Conservation (phyloP, 805 yeast genomes). For the Lipomyces kockii region DNA sequence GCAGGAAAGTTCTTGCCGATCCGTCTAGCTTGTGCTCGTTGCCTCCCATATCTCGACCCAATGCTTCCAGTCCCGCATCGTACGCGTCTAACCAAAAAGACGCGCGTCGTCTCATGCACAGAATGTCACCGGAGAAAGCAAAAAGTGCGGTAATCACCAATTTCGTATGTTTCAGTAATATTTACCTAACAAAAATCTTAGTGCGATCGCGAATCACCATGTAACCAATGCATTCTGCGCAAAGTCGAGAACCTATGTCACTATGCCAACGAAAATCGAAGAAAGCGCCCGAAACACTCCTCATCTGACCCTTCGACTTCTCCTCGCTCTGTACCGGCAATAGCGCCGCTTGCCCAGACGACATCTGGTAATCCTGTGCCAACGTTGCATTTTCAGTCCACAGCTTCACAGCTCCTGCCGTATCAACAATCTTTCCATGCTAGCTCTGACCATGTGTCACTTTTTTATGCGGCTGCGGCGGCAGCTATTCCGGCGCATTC, state of each 20-base stretch:
- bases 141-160: conserved; percentile 19
- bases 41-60: no score
- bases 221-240: conserved; percentile 32
- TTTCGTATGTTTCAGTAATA: background rate
- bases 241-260: conserved; percentile 29
- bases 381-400: conserved; percentile 1
- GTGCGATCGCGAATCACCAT: conserved; percentile 35
- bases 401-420: background rate
- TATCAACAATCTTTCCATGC: background rate
- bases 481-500: background rate
- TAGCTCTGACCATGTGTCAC: background rate
- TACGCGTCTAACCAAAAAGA: background rate
- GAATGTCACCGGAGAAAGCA: conserved; percentile 37
- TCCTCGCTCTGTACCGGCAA: background rate
- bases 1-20: background rate
- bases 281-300: background rate
- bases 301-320: background rate
- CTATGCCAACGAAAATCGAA: conserved; percentile 13
- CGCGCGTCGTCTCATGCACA: conserved; percentile 33
- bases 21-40: no score
- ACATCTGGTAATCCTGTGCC: conserved; percentile 8
- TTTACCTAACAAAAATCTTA: conserved; percentile 2
- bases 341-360: background rate
- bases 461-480: background rate
- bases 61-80: background rate